Conservation (phyloP, 192 early-diverging fungal genomes). For the Entomortierella lignicola region DNA sequence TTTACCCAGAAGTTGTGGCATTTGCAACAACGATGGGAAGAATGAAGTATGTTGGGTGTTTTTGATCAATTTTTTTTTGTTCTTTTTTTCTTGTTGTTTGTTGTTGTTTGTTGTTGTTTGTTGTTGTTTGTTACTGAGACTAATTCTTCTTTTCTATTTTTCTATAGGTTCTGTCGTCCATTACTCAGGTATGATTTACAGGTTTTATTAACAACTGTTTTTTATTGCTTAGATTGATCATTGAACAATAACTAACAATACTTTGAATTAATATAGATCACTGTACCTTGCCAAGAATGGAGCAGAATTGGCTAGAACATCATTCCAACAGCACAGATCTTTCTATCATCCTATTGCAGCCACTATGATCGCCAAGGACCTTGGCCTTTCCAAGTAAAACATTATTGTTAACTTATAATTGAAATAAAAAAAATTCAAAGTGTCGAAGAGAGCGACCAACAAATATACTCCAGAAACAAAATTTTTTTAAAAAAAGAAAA, state of each 20-base stretch:
- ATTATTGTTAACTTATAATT: too few relatives aligned
- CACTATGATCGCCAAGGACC: slow-evolving; percentile 88
- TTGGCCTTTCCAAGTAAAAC: slow-evolving; percentile 43
- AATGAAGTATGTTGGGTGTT: slow-evolving; percentile 87
- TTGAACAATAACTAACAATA: too few relatives aligned
- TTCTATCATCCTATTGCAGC: slow-evolving; percentile 97
- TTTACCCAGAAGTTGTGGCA: slow-evolving; percentile 78
- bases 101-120: not conserved
- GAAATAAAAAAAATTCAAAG: too few relatives aligned
- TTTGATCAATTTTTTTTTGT: not conserved
- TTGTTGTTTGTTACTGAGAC: too few relatives aligned
- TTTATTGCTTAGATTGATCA: too few relatives aligned
- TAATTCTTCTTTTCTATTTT: not conserved
- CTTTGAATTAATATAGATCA: too few relatives aligned
- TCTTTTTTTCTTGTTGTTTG: not conserved
- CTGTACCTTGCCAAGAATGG: slow-evolving; percentile 79
- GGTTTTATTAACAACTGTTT: too few relatives aligned
- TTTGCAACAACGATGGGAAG: slow-evolving; percentile 92
- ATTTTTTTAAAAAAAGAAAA: not conserved
- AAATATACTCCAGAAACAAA: too few relatives aligned
- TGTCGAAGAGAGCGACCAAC: too few relatives aligned
- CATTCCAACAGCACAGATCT: slow-evolving; percentile 78
- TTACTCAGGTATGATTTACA: slow-evolving; percentile 19
- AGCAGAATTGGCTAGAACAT: slow-evolving; percentile 76
- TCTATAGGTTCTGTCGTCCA: slow-evolving; percentile 41